Conservation (phyloP, 805 yeast genomes). For the Jamesozyma lodderae region DNA sequence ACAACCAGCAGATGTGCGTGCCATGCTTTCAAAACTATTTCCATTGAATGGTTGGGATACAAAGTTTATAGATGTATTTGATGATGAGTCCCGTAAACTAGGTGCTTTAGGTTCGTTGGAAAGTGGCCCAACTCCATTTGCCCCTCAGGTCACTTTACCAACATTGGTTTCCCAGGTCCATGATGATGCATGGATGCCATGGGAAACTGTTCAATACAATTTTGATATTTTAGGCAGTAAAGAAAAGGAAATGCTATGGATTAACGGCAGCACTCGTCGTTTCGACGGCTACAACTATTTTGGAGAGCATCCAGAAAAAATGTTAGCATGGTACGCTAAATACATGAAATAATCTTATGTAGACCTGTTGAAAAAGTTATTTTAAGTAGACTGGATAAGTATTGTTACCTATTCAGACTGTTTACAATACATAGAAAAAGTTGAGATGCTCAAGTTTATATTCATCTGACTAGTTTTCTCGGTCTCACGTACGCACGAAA, state of each 20-base stretch:
- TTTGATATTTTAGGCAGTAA: background rate
- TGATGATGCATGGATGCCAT: constrained; percentile 1
- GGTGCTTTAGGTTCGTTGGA: background rate
- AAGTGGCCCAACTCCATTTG: background rate
- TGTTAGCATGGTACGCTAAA: background rate
- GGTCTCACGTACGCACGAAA: too few species aligned
- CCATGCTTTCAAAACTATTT: background rate
- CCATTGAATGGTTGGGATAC: background rate
- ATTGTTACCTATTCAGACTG: too few species aligned
- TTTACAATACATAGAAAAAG: too few species aligned
- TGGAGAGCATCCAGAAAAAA: background rate
- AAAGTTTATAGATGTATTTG: background rate
- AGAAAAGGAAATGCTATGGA: background rate
- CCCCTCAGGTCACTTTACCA: constrained; percentile 1
- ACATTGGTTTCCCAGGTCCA: background rate
- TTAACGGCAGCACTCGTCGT: background rate
- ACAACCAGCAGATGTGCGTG: background rate
- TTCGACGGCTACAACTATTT: constrained; percentile 1
- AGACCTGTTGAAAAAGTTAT: too few species aligned
- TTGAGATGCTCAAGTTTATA: too few species aligned
- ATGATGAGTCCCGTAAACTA: background rate
- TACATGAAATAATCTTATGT: background rate
- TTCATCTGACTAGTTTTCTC: too few species aligned
- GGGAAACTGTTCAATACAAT: background rate
- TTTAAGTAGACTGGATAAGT: too few species aligned